Percentiles rank a stretch among this genome's conserved stretches.
phyloP scores from a whole-genome alignment of 257 asterid species.

The Gentiana straminea region DNA sequence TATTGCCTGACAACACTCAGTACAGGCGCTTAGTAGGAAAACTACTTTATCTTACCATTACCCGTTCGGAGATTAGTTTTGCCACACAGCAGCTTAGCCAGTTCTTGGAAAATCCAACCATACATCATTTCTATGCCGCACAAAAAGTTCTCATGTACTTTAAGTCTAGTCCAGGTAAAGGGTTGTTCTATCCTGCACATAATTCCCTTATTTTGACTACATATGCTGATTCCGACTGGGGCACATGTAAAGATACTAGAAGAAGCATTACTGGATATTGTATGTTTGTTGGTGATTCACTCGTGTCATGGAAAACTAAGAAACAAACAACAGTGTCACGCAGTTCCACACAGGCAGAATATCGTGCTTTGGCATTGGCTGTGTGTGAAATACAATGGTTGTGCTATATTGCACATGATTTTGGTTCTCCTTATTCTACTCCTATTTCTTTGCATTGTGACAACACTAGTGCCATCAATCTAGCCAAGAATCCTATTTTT shows the following conservation, averaged over 20 bases:
- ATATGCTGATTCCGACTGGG: slow-evolving; percentile 1
- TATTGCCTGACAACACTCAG: not conserved
- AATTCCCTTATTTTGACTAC: not conserved
- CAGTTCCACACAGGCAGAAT: not conserved
- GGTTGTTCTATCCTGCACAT: not conserved
- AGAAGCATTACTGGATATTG: not conserved
- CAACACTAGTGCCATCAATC: not conserved
- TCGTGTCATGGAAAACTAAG: not conserved
- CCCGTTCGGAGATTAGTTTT: not conserved
- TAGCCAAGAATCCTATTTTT: not conserved
- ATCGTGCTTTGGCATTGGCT: not conserved
- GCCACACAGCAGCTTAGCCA: not conserved
- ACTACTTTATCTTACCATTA: not conserved
- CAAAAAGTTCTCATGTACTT: not conserved
- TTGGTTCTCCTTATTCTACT: not conserved
- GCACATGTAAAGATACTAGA: not conserved
- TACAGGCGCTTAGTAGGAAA: not conserved
- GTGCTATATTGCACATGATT: too few relatives aligned
- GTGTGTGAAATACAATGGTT: not conserved
- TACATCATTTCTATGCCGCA: not conserved
- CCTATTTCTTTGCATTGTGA: not conserved
- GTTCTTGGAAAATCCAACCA: not conserved
- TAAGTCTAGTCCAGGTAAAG: not conserved
- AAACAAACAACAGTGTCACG: not conserved
- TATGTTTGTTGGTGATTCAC: not conserved